Conservation (phyloP, 164 flowering plant genomes). For the Vitis labrusca region DNA sequence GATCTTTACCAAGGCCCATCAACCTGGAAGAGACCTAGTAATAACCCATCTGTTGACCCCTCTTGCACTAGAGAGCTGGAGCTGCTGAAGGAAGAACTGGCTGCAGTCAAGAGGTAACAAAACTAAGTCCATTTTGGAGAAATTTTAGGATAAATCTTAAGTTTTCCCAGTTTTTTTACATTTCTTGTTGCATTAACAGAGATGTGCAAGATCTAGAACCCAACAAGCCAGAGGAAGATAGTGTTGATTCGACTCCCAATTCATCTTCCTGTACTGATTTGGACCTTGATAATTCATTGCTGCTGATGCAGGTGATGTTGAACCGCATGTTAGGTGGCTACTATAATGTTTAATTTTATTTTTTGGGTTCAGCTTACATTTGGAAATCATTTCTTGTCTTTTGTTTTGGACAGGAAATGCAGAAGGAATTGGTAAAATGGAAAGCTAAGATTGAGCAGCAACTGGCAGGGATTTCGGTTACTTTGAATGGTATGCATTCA, state of each 20-base stretch:
- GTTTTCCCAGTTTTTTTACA: background rate
- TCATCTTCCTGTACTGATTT: conserved; percentile 21
- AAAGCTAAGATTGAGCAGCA: conserved; percentile 33
- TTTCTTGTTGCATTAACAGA: conserved; percentile 15
- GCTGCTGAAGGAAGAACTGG: conserved; percentile 24
- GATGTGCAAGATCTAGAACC: conserved; percentile 21
- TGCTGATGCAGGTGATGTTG: conserved; percentile 30
- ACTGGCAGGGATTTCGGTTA: conserved; percentile 27
- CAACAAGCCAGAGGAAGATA: conserved; percentile 20
- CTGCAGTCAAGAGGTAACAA: conserved; percentile 27
- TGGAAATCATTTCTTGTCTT: background rate
- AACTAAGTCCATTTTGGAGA: background rate
- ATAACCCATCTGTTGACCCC: conserved; percentile 8
- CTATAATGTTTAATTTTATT: background rate
- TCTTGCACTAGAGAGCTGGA: conserved; percentile 15
- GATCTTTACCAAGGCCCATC: background rate
- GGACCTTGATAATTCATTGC: conserved; percentile 22
- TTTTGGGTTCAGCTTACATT: background rate
- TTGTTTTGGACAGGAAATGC: conserved; percentile 29
- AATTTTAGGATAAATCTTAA: background rate
- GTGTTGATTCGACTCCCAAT: conserved; percentile 20
- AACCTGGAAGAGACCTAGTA: background rate
- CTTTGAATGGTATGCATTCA: conserved; percentile 17
- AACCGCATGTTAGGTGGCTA: background rate
- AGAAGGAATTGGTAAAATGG: conserved; percentile 28